Evolutionary conservation across 2,329 filamentous ascomycete genomes (phyloP), one percentile per base, ranked within the genome.

Genomic region (Diaporthe sp.): DNA sequence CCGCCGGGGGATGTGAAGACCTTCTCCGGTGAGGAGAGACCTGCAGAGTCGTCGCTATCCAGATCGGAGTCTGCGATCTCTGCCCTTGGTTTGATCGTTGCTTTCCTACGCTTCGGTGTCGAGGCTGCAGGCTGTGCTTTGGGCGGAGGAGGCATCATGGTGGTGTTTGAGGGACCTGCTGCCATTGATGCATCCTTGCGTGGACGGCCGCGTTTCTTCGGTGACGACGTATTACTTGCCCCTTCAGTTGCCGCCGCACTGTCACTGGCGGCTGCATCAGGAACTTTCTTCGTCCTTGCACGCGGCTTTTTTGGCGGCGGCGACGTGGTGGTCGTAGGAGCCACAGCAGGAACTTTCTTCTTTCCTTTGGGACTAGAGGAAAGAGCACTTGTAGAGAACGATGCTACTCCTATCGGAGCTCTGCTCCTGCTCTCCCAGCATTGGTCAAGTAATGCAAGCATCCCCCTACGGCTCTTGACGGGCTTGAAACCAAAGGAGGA

Each of bases 401-500:
- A 47, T 39, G 32, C 56, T 44, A 72, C 27, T 22, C 30, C 72
- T 12, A 59, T 73, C 32, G 58, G 75, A 61, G 70, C 63, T 17
- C 79, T 78, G 27, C 87, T 83, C 79, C 91, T 91, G 73, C 90
- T 91, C 77, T 89, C 83, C 93, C 93, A 95, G 81, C 94, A 95
- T 79, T 91, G 89, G 69, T 93, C 85, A 17, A 96, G 84, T 15
- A 95, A 82, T 1, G 90, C 85, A 75, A 96, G 91, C 92, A 94
- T 94, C 12, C 90, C 90, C 65, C 88, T 86, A 25, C 94, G 88
- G 72, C 86, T 90, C 80, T 92, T 94, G 39, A 95, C 85, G 1
- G 92, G 85, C 79, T 95, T 96, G 82, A 96, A 95, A 0, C 92
- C 93, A 78, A 91, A 95, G 0, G 86, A 85, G 7, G 88, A 84